Base-by-base conservation (phyloP, 1,139 yeast genomes). In the Ogataea hybrid region DNA sequence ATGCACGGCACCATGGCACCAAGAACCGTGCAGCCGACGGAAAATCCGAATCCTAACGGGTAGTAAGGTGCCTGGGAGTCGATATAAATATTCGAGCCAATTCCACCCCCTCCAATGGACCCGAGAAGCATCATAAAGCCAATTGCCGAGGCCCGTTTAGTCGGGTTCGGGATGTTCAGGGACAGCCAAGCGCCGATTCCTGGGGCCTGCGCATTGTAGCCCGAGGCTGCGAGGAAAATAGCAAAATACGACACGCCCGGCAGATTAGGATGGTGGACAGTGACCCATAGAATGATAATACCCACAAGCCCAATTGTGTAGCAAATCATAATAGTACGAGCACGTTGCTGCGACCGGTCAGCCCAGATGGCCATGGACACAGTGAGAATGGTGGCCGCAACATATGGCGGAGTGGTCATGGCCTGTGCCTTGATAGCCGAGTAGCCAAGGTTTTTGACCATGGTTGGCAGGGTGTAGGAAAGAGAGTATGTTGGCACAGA, bases 341-440 rank as follows among this genome's bases (percentile, higher is more conserved):
- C 47, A 29, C 50, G 30, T 28, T 47, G 33, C 11, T 43, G 47
- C 4, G 25, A 11, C 22, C 33, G 42, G 31, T 47, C 50, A 2
- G 48, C 50, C 50, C 50, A 47, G 10, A 44, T 38, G 14, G 50
- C 48, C 50, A 44, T 47, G 12, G 44, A 35, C 14, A 47, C 50
- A 10, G 50, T 47, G 30, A 47, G 17, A 12, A 45, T 43, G 14
- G 53, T 48, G n/a, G 52, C 48, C 16, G 51, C 50, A 12, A 39
- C 43, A 22, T 44, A 42, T 10, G 48, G 48, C 4, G 48, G 48
- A 14, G 46, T 42, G 6, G 52, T 39, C 51, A 52, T 45, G 5
- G 55, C 53, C 37, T 52, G 51, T 2, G 56, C 56, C 23, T 27
- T 46, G 18, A 51, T 32, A 2, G 49, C 46, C 12, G 56, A 36